phyloP scores from a whole-genome alignment of 257 asterid genomes.

The Jasminum sambac region DNA sequence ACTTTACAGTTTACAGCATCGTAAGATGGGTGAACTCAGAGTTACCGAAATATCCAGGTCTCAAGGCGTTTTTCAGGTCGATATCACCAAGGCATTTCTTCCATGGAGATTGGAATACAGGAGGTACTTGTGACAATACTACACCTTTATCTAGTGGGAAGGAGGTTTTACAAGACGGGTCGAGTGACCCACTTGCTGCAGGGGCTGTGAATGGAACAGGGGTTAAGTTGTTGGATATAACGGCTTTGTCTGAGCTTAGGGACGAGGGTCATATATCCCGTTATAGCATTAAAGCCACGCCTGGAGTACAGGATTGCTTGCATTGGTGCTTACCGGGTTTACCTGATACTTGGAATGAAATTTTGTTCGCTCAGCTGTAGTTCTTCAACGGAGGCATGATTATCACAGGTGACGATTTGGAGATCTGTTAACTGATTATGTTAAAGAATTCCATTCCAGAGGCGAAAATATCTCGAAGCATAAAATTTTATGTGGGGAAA shows the following conservation, averaged over 20 bases:
- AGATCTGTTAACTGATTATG: background rate
- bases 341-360: conserved; percentile 93
- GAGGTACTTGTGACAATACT: conserved; percentile 89
- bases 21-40: conserved; percentile 76
- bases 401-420: background rate
- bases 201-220: conserved; percentile 67
- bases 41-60: conserved; percentile 64
- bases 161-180: conserved; percentile 67
- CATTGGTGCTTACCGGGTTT: conserved; percentile 97
- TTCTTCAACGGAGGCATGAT: background rate
- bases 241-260: conserved; percentile 78
- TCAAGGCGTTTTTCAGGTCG: conserved; percentile 67
- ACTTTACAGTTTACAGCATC: conserved; percentile 62
- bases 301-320: conserved; percentile 89
- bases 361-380: conserved; percentile 67
- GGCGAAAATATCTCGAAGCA: background rate
- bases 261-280: conserved; percentile 95
- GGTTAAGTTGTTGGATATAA: conserved; percentile 67
- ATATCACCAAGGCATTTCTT: conserved; percentile 88
- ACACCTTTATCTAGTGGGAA: conserved; percentile 62
- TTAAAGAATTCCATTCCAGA: background rate
- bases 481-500: background rate
- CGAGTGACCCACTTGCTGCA: conserved; percentile 66
- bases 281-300: conserved; percentile 74
- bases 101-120: conserved; percentile 95